Percentiles rank a stretch among this genome's conserved stretches.
Evolutionary conservation across 2,329 filamentous ascomycete species (phyloP).

Genomic region (Didymella pinodella): DNA sequence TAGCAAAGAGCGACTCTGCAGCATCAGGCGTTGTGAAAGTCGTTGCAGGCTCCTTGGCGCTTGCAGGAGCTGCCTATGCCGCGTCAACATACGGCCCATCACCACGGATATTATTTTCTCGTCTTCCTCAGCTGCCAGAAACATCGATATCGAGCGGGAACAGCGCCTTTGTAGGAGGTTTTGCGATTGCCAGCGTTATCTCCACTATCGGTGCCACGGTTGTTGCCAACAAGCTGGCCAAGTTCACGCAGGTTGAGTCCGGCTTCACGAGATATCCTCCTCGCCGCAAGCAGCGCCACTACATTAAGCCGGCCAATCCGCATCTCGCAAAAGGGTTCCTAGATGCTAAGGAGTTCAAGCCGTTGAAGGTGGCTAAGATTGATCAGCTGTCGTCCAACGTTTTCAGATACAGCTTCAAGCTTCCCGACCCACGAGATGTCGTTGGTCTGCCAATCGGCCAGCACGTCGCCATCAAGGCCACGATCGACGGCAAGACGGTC

Average conservation of each 20-base stretch:
- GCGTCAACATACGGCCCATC: conserved; percentile 23
- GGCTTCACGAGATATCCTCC: conserved; percentile 37
- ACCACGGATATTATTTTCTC: conserved; percentile 19
- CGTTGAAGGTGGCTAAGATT: conserved; percentile 53
- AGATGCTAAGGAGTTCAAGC: conserved; percentile 59
- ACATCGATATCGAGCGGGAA: conserved; percentile 16
- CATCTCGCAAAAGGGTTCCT: conserved; percentile 55
- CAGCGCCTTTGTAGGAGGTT: conserved; percentile 25
- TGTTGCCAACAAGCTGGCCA: conserved; percentile 45
- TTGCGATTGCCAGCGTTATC: conserved; percentile 30
- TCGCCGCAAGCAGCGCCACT: conserved; percentile 20
- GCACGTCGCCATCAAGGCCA: conserved; percentile 55
- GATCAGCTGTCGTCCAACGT: conserved; percentile 30
- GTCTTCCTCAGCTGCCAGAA: conserved; percentile 9
- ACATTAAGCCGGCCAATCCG: conserved; percentile 23
- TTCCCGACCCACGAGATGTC: conserved; percentile 31
- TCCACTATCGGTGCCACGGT: conserved; percentile 27
- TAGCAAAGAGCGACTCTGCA: conserved; percentile 7
- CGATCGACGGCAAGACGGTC: conserved; percentile 68
- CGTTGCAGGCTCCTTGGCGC: conserved; percentile 18
- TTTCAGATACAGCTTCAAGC: conserved; percentile 37
- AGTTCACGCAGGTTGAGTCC: conserved; percentile 52
- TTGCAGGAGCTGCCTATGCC: conserved; percentile 24
- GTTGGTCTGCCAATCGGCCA: conserved; percentile 49
- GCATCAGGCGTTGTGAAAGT: conserved; percentile 19